Conservation (phyloP, 805 yeast genomes). For the Zygotorulaspora florentina region DNA sequence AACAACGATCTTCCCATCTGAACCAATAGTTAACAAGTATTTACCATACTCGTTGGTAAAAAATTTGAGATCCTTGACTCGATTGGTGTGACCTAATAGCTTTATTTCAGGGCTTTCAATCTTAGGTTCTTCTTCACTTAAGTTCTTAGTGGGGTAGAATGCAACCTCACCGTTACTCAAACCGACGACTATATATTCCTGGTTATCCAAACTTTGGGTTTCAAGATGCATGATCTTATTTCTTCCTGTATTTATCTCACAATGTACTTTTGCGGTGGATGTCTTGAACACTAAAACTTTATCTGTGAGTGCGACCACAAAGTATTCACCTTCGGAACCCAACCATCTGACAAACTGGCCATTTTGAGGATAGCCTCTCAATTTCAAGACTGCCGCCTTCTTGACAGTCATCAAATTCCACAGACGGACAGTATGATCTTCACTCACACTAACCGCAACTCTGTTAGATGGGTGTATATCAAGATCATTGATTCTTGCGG, state of each 20-base stretch:
- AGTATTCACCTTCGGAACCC: constrained; percentile 55
- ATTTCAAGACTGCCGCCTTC: constrained; percentile 79
- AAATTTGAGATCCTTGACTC: constrained; percentile 75
- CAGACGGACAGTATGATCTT: constrained; percentile 74
- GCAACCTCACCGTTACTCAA: constrained; percentile 66
- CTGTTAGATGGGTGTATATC: constrained; percentile 88
- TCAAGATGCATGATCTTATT: constrained; percentile 67
- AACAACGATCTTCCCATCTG: constrained; percentile 89
- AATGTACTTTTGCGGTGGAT: constrained; percentile 52
- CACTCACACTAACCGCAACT: constrained; percentile 85
- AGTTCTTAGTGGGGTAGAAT: constrained; percentile 45
- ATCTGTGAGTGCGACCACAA: constrained; percentile 68
- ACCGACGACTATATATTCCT: constrained; percentile 62
- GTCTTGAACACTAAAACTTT: constrained; percentile 65
- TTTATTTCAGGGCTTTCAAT: constrained; percentile 47
- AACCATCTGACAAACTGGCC: constrained; percentile 70
- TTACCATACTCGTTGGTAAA: constrained; percentile 40
- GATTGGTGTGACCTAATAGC: constrained; percentile 74
- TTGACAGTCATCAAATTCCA: constrained; percentile 98
- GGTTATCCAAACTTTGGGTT: constrained; percentile 41
- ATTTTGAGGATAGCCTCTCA: constrained; percentile 63
- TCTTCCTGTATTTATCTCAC: constrained; percentile 46
- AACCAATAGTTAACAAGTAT: constrained; percentile 74
- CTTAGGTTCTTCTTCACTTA: constrained; percentile 32
- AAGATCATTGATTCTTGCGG: constrained; percentile 74